These are phyloP conservation scores for Apiotrichum gracile DNA, from an alignment of 1,284 basidiomycete genomes.

Conservation along the genomic window DNA sequence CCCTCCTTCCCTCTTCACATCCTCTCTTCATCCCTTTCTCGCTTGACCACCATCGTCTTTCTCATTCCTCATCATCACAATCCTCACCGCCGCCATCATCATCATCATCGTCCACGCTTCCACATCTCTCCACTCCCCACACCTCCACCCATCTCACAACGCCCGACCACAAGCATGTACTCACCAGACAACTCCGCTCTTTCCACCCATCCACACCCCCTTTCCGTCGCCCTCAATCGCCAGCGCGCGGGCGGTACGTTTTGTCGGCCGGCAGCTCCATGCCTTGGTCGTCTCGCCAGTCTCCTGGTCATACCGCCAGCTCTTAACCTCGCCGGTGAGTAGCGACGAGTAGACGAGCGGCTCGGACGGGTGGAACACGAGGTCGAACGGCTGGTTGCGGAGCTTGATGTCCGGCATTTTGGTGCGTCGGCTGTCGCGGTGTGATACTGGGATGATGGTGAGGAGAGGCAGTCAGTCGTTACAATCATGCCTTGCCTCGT, in stretches of 20 bases:
- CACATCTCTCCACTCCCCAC: not conserved
- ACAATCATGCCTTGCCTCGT: too few relatives aligned
- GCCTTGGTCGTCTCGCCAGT: conserved; percentile 31
- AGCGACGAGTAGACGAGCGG: conserved; percentile 69
- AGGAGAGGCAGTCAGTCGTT: not conserved
- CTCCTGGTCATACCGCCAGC: conserved; percentile 65
- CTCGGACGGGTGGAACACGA: conserved; percentile 72
- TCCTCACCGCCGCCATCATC: too few relatives aligned
- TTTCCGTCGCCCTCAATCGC: conserved; percentile 60
- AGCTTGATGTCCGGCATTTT: conserved; percentile 46
- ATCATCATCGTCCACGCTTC: not conserved
- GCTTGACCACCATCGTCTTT: too few relatives aligned
- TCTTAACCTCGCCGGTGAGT: conserved; percentile 74
- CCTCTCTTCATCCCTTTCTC: too few relatives aligned
- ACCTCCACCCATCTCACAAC: not conserved
- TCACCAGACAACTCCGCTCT: conserved; percentile 71
- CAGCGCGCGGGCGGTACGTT: conserved; percentile 68
- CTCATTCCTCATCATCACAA: too few relatives aligned
- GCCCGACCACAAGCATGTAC: conserved; percentile 37
- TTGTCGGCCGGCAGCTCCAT: conserved; percentile 43
- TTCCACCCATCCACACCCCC: conserved; percentile 71
- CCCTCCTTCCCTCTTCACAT: too few relatives aligned
- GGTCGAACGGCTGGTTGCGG: conserved; percentile 69
- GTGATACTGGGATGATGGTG: not conserved
- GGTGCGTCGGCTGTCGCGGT: not conserved